Conservation (phyloP, 352 stramenopile species). For the Pythium plurisporium region DNA sequence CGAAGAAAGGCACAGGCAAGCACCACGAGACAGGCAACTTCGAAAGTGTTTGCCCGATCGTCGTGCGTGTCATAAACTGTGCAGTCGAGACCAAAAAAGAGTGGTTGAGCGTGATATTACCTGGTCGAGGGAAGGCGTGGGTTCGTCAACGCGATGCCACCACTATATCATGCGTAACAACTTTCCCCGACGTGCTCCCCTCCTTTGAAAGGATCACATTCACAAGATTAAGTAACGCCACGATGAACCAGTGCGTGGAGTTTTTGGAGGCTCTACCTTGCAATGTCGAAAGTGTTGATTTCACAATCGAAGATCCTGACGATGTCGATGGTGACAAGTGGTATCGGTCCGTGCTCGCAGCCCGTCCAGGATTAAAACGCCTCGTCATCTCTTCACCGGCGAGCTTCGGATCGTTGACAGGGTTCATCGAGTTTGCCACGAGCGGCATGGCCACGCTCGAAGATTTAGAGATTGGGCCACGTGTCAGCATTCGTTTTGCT, state of each 20-base stretch:
- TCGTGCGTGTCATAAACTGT: neutral
- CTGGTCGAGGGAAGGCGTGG: neutral
- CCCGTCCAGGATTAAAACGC: neutral
- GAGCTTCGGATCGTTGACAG: no score
- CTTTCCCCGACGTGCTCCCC: neutral
- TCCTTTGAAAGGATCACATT: neutral
- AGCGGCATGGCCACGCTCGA: neutral
- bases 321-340: neutral
- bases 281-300: neutral
- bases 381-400: no score
- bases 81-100: neutral
- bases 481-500: no score
- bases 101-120: neutral
- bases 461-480: no score
- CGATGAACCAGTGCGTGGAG: neutral
- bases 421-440: no score
- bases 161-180: neutral
- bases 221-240: neutral
- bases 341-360: neutral
- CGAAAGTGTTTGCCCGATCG: neutral
- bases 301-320: neutral
- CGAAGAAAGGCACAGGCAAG: no score
- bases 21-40: no score
- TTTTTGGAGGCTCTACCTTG: neutral
- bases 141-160: neutral